Evolutionary conservation across 2,329 filamentous ascomycete genomes (phyloP).

Genomic region (Diplodia corticola): DNA sequence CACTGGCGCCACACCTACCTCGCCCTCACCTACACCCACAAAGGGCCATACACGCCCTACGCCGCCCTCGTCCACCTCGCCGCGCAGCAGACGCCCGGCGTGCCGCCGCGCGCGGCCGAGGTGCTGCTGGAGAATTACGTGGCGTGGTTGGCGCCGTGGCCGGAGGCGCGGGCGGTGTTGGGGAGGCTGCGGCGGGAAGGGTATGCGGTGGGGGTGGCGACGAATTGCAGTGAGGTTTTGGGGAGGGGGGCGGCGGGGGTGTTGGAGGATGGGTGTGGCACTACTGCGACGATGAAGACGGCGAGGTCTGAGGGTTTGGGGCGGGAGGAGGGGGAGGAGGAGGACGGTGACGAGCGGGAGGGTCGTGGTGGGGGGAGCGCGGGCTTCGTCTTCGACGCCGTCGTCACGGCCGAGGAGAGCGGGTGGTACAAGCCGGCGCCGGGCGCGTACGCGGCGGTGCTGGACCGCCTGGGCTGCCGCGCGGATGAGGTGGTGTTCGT

Average conservation of each 20-base stretch:
- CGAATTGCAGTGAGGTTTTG: slow-evolving; percentile 41
- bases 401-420: slow-evolving; percentile 43
- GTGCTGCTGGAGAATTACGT: slow-evolving; percentile 25
- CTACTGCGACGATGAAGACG: neutral
- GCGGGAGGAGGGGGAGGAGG: slow-evolving; percentile 23
- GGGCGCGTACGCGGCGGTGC: slow-evolving; percentile 37
- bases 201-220: slow-evolving; percentile 41
- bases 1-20: slow-evolving; percentile 43
- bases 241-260: slow-evolving; percentile 29
- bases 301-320: slow-evolving; percentile 31
- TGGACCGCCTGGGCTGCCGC: slow-evolving; percentile 29
- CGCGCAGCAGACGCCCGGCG: slow-evolving; percentile 24
- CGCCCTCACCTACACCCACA: slow-evolving; percentile 40
- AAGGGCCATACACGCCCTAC: slow-evolving; percentile 35
- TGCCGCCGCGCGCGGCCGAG: neutral
- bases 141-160: neutral
- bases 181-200: slow-evolving; percentile 30
- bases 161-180: slow-evolving; percentile 17
- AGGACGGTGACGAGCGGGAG: neutral
- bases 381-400: slow-evolving; percentile 38
- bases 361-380: no score
- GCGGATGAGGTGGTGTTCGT: slow-evolving; percentile 1
- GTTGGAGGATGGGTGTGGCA: no score
- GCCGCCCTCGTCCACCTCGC: slow-evolving; percentile 30
- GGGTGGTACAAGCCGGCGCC: slow-evolving; percentile 44